Evolutionary conservation across 2,329 filamentous ascomycete genomes (phyloP).

Genomic region (Epichloe sp.): DNA sequence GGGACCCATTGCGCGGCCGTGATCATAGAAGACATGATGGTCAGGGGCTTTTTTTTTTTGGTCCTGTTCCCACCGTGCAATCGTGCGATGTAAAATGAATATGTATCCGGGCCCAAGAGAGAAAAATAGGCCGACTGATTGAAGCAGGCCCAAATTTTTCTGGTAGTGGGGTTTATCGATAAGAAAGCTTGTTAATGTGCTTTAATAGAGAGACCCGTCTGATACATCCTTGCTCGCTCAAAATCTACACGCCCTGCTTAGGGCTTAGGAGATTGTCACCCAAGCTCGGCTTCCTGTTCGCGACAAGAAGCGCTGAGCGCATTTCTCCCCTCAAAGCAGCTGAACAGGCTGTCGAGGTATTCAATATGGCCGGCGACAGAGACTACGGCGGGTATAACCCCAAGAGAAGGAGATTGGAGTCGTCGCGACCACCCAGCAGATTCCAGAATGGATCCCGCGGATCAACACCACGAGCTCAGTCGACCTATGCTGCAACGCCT

Average conservation of each 20-base stretch:
- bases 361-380: slow-evolving; percentile 21
- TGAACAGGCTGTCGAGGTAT: background rate
- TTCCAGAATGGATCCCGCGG: slow-evolving; percentile 20
- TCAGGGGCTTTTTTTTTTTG: background rate
- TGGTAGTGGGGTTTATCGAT: slow-evolving; percentile 28
- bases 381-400: slow-evolving; percentile 26
- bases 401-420: slow-evolving; percentile 25
- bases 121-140: background rate
- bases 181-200: slow-evolving; percentile 11
- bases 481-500: slow-evolving; percentile 29
- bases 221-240: slow-evolving; percentile 4
- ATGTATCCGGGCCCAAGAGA: background rate
- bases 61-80: background rate
- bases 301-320: background rate
- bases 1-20: slow-evolving; percentile 66
- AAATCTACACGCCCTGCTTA: slow-evolving; percentile 7
- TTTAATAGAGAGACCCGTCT: too few species aligned
- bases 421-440: slow-evolving; percentile 14
- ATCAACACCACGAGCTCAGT: slow-evolving; percentile 22
- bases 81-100: background rate
- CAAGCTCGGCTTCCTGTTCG: background rate
- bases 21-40: slow-evolving; percentile 60
- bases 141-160: slow-evolving; percentile 19
- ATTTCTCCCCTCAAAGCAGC: background rate
- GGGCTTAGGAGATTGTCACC: background rate